Percentiles rank a stretch among this genome's conserved stretches.
Conservation (phyloP, 1,139 yeast species). For the Hansenula anomala region DNA sequence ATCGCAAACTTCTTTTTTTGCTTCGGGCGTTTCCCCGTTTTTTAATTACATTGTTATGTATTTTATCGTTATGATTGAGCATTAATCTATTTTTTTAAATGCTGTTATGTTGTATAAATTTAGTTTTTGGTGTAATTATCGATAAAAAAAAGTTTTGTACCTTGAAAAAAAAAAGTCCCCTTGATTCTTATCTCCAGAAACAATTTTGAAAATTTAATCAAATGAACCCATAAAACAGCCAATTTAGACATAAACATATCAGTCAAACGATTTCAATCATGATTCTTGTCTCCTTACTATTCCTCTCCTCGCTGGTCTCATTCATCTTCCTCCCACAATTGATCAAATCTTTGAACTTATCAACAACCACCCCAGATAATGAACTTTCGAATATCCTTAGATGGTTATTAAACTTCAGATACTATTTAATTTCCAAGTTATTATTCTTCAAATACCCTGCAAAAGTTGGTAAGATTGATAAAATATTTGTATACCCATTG, state of each 20-base stretch:
- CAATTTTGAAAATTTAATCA: no score
- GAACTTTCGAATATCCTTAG: neutral
- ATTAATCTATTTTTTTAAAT: no score
- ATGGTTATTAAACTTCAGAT: neutral
- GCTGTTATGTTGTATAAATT: no score
- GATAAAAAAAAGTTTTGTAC: no score
- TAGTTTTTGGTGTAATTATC: no score
- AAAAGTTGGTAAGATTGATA: slow-evolving; percentile 18
- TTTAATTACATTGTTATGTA: neutral
- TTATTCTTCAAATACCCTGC: neutral
- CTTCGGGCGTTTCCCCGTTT: neutral
- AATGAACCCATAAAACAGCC: no score
- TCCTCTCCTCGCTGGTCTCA: no score
- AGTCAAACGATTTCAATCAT: no score
- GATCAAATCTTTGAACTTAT: neutral
- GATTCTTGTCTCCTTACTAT: neutral
- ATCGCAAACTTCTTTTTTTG: slow-evolving; percentile 39
- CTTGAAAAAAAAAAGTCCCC: no score
- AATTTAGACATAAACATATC: no score
- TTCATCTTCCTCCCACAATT: neutral
- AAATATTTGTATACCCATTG: slow-evolving; percentile 35
- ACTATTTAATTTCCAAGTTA: neutral
- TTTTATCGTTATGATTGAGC: no score
- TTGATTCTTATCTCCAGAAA: no score
- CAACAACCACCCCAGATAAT: neutral